phyloP scores from a whole-genome alignment of 805 yeast species.

The Saturnispora serradocipensis region DNA sequence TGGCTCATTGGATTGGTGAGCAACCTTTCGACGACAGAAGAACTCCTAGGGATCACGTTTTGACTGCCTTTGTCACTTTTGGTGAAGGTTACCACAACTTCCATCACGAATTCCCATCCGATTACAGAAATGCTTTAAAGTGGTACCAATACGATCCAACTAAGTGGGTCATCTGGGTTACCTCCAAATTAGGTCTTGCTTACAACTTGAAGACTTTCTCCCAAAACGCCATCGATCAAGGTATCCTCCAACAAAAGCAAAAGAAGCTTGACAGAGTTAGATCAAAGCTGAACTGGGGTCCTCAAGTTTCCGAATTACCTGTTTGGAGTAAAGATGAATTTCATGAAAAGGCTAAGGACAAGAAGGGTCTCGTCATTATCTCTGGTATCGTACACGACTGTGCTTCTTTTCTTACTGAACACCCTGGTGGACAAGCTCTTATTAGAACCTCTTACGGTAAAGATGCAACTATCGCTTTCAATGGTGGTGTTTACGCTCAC shows the following conservation, averaged over 20 bases:
- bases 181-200: slow-evolving; percentile 60
- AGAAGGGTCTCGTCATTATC: slow-evolving; percentile 55
- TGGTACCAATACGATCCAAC: slow-evolving; percentile 90
- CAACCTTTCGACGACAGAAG: slow-evolving; percentile 84
- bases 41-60: slow-evolving; percentile 76
- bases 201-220: slow-evolving; percentile 68
- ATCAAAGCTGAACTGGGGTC: slow-evolving; percentile 65
- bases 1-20: slow-evolving; percentile 79
- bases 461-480: slow-evolving; percentile 77
- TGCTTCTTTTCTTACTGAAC: slow-evolving; percentile 56
- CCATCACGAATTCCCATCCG: slow-evolving; percentile 87
- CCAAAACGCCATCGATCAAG: slow-evolving; percentile 75
- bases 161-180: slow-evolving; percentile 47
- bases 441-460: slow-evolving; percentile 65
- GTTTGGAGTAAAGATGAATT: slow-evolving; percentile 65
- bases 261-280: slow-evolving; percentile 63
- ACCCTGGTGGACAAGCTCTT: slow-evolving; percentile 78
- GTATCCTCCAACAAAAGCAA: slow-evolving; percentile 73
- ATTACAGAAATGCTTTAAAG: slow-evolving; percentile 77
- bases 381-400: slow-evolving; percentile 78
- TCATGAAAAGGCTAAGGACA: slow-evolving; percentile 39
- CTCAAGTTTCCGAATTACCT: slow-evolving; percentile 55
- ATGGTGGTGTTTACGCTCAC: slow-evolving; percentile 80
- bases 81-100: slow-evolving; percentile 89
- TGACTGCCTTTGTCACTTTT: slow-evolving; percentile 75